These are phyloP conservation scores for Xylaria sp. DNA, from an alignment of 2,329 filamentous ascomycete species.

Conservation along the genomic window DNA sequence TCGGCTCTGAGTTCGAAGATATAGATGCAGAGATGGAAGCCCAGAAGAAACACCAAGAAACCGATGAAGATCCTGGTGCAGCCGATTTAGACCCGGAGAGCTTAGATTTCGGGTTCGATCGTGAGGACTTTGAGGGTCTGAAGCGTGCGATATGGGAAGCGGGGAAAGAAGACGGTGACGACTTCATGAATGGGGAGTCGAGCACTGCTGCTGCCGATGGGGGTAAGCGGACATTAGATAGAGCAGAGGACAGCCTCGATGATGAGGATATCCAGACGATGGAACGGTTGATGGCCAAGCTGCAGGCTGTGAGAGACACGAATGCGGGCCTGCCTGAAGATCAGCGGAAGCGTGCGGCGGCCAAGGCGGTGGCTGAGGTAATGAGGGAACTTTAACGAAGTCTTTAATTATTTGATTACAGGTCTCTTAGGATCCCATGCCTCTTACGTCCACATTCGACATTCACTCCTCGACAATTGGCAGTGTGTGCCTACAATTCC, in stretches of 20 bases:
- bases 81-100: constrained; percentile 57
- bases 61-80: constrained; percentile 44
- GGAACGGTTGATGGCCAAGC: constrained; percentile 71
- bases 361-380: constrained; percentile 70
- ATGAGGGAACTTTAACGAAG: constrained; percentile 66
- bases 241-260: constrained; percentile 50
- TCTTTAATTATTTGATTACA: no score
- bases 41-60: constrained; percentile 44
- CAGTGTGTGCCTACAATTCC: no score
- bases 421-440: neutral
- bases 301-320: constrained; percentile 70
- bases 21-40: constrained; percentile 48
- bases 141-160: constrained; percentile 63
- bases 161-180: constrained; percentile 40
- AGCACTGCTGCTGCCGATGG: constrained; percentile 36
- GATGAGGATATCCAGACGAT: constrained; percentile 68
- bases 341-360: constrained; percentile 70
- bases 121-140: constrained; percentile 64
- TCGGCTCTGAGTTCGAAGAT: constrained; percentile 51
- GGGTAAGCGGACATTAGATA: constrained; percentile 46
- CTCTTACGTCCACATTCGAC: neutral
- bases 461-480: no score
- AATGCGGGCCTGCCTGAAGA: constrained; percentile 69
- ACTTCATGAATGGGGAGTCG: constrained; percentile 39
- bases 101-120: constrained; percentile 65